These are phyloP conservation scores for Straminergon stramineum DNA, from an alignment of 225 moss, liverwort and hornwort genomes.

Conservation along the genomic window DNA sequence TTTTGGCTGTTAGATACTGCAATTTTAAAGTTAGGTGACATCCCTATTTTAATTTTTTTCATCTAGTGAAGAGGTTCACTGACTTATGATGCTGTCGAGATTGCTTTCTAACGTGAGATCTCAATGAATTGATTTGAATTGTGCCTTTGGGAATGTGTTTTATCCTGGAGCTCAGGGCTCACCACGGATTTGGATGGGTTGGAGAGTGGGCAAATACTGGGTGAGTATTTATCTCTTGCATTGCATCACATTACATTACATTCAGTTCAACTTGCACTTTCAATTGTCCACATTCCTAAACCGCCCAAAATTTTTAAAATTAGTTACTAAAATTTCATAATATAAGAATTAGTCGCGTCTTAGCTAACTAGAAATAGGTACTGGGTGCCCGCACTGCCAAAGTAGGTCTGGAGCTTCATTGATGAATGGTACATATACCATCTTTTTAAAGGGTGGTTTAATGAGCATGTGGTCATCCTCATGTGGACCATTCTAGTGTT, in stretches of 20 bases:
- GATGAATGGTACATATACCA: neutral
- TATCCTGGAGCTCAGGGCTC: slow-evolving; percentile 38
- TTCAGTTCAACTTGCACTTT: neutral
- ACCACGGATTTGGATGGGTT: slow-evolving; percentile 85
- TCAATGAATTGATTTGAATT: neutral
- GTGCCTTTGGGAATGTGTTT: neutral
- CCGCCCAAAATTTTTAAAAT: neutral
- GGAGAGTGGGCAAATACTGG: slow-evolving; percentile 78
- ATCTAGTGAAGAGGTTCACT: neutral
- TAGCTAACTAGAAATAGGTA: neutral
- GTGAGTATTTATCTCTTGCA: slow-evolving; percentile 17
- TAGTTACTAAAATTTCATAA: neutral
- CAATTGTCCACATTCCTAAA: neutral
- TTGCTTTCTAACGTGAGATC: neutral
- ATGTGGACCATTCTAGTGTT: neutral
- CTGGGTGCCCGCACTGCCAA: neutral
- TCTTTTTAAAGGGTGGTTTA: neutral
- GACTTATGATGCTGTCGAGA: neutral
- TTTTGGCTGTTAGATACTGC: neutral
- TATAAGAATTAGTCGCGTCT: neutral
- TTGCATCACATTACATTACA: neutral
- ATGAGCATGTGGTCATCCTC: neutral
- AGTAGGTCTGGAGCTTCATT: neutral
- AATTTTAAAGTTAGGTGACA: neutral
- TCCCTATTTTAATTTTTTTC: neutral